A percentile compares a stretch with the other conserved stretches of the same genome.
These are phyloP conservation scores for Penicillium sp. DNA, from an alignment of 2,329 filamentous ascomycete species.

Conservation along the genomic window DNA sequence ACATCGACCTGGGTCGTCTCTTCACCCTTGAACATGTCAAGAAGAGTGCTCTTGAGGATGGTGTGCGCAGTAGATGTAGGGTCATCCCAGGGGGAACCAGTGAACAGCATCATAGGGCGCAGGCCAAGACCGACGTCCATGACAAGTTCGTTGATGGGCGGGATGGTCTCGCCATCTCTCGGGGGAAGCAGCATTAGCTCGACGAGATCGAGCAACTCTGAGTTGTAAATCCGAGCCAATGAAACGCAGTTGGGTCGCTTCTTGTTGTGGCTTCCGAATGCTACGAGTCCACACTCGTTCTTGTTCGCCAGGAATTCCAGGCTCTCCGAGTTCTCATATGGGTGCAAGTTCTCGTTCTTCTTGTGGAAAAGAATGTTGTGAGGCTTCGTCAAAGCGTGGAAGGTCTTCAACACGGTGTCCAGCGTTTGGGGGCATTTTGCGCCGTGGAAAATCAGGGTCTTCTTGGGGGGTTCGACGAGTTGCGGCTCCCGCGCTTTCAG, in stretches of 20 bases:
- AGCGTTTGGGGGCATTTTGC: conserved; percentile 79
- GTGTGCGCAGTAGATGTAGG: conserved; percentile 77
- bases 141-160: conserved; percentile 56
- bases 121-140: conserved; percentile 69
- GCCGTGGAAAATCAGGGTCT: conserved; percentile 83
- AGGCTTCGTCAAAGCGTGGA: conserved; percentile 80
- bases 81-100: conserved; percentile 82
- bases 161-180: conserved; percentile 49
- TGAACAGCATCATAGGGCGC: conserved; percentile 88
- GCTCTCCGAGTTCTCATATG: conserved; percentile 84
- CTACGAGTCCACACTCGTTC: conserved; percentile 84
- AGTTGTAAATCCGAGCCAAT: conserved; percentile 75
- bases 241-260: conserved; percentile 93
- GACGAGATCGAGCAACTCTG: conserved; percentile 91
- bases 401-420: conserved; percentile 79
- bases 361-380: conserved; percentile 90
- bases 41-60: conserved; percentile 79
- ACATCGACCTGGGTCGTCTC: conserved; percentile 83
- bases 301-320: conserved; percentile 96
- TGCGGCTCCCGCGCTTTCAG: conserved; percentile 93
- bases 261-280: conserved; percentile 84
- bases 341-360: conserved; percentile 87
- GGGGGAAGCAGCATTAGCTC: conserved; percentile 81
- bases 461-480: conserved; percentile 84
- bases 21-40: conserved; percentile 89